phyloP scores from a whole-genome alignment of 495 filamentous ascomycete genomes.

The Penicillium coprophilum region DNA sequence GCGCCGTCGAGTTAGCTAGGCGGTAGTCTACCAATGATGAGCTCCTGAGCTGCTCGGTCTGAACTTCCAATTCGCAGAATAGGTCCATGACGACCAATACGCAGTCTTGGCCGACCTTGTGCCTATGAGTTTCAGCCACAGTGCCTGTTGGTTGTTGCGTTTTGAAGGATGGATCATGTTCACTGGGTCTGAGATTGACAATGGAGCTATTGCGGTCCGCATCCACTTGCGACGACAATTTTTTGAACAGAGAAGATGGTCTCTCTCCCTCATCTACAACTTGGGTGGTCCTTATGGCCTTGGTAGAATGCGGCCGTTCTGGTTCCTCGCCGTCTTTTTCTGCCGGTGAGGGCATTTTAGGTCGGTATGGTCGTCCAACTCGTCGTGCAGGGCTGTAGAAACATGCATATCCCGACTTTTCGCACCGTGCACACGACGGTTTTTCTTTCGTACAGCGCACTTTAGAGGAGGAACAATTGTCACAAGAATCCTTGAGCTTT shows the following conservation, averaged over 20 bases:
- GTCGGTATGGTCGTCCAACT: constrained; percentile 19
- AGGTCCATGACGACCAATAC: constrained; percentile 4
- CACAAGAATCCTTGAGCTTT: constrained; percentile 40
- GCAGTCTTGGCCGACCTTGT: constrained; percentile 5
- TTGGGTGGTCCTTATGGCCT: neutral
- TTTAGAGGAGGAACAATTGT: constrained; percentile 40
- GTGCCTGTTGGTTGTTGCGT: neutral
- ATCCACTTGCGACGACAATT: neutral
- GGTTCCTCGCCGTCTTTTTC: neutral
- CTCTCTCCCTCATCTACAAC: constrained; percentile 12
- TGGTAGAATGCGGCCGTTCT: constrained; percentile 2
- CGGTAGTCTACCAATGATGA: neutral
- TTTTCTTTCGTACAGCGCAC: constrained; percentile 41
- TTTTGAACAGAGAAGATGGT: constrained; percentile 1
- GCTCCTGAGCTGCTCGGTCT: constrained; percentile 2
- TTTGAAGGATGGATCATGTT: neutral
- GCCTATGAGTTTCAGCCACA: neutral
- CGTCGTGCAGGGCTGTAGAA: constrained; percentile 42
- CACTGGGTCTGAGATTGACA: neutral
- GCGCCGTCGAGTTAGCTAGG: neutral
- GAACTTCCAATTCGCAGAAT: constrained; percentile 8
- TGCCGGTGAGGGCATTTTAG: constrained; percentile 1
- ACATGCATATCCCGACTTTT: constrained; percentile 33
- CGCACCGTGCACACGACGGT: constrained; percentile 38
- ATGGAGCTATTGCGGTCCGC: neutral